phyloP scores from a whole-genome alignment of 75 land plant species.

The Pseudotsuga menziesii region DNA sequence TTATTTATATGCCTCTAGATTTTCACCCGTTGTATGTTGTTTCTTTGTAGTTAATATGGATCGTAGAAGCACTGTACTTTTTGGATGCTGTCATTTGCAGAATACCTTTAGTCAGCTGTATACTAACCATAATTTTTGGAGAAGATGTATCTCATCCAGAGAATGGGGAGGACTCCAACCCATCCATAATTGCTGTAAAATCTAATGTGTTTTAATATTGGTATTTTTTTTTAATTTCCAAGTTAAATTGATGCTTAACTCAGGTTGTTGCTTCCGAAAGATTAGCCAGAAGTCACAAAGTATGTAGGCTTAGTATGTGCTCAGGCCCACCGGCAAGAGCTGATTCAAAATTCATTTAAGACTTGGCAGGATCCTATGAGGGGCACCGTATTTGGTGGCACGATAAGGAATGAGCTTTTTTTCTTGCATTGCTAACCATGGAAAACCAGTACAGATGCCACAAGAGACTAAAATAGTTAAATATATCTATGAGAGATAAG shows the following conservation, averaged over 20 bases:
- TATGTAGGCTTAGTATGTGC: conserved; percentile 89
- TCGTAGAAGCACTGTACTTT: conserved; percentile 79
- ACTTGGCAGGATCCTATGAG: no score
- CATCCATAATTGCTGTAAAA: conserved; percentile 85
- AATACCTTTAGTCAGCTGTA: conserved; percentile 76
- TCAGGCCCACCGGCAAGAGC: conserved; percentile 69
- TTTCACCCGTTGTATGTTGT: not conserved
- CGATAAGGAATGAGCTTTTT: no score
- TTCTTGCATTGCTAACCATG: no score
- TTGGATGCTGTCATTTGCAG: conserved; percentile 66
- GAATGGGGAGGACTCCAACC: conserved; percentile 85
- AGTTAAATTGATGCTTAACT: conserved; percentile 6
- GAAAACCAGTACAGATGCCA: no score
- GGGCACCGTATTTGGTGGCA: no score
- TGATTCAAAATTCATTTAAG: conserved; percentile 80
- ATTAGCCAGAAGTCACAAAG: conserved; percentile 94
- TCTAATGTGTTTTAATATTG: no score
- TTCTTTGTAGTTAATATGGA: not conserved
- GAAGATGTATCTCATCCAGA: conserved; percentile 95
- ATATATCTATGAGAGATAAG: no score
- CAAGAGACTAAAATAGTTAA: no score
- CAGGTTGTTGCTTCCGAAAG: conserved; percentile 95
- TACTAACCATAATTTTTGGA: conserved; percentile 91
- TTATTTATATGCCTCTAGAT: not conserved
- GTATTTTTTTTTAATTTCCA: no score